Evolutionary conservation across 441 rosid species (phyloP), one percentile per base, ranked within the genome.

Genomic region (Jatropha podagrica): DNA sequence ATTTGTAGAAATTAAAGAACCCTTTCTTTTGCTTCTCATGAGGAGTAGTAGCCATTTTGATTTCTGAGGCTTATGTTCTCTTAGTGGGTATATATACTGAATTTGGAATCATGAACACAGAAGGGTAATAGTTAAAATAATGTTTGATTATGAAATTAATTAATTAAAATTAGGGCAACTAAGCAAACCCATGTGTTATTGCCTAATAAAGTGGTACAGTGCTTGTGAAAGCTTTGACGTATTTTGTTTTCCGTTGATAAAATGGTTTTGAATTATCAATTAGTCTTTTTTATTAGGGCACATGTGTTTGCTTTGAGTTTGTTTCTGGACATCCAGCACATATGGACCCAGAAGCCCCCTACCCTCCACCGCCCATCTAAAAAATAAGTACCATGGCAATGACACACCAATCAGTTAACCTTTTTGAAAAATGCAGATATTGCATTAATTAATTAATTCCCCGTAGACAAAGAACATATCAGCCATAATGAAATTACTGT

Each of bases 101-200:
- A 23, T 54, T 72, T 54, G 80, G 77, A 80, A 80, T 78, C 76
- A 73, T 77, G 76, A 80, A 75, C 65, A 65, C 68, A 74, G 66
- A 27, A 59, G 37, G 79, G 66, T 54, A 40, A 58, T 61, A n/a
- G 64, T 75, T 55, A 64, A 52, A 83, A 75, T 79, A 81, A 76
- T 81, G 58, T 56, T 7, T 56, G 76, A 79, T 75, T 76, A 44
- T 72, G 59, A 76, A 49, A 66, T 41, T 63, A 58, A n/a, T 8
- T 2, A 59, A 9, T 2, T 23, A 20, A 20, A 56, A 58, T 80
- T 59, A 76, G 65, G 15, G 37, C 13, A 81, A 68, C 87, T 76
- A 83, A 77, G 85, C 88, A 78, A 83, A 77, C 87, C 74, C 89
- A 87, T 86, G 93, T 89, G 90, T 65, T 60, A 66, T 79, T 70